A percentile compares a stretch with the other conserved stretches of the same genome.
phyloP scores from a whole-genome alignment of 2,329 filamentous ascomycete species.

The Thelonectria blattea region DNA sequence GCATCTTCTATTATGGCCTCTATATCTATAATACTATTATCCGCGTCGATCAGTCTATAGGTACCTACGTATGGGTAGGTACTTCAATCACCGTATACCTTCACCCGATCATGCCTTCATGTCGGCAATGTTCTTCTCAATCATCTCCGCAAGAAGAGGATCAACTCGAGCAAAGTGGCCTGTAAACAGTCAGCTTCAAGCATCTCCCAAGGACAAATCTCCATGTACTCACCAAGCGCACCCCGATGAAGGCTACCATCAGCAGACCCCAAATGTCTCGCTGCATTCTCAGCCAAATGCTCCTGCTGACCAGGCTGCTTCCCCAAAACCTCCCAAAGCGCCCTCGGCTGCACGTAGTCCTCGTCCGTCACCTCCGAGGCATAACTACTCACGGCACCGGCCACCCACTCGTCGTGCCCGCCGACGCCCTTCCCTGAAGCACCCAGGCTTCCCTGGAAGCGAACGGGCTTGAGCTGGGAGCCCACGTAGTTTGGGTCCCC shows the following conservation, averaged over 20 bases:
- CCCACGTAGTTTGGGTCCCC: conserved; percentile 36
- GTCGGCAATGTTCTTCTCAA: not conserved
- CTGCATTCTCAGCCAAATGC: conserved; percentile 4
- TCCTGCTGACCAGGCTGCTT: conserved; percentile 9
- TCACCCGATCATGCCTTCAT: not conserved
- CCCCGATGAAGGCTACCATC: not conserved
- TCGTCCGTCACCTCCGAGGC: conserved; percentile 30
- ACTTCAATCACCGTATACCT: not conserved
- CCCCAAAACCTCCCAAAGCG: conserved; percentile 9
- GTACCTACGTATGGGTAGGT: too few species aligned
- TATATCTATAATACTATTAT: too few species aligned
- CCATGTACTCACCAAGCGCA: conserved; percentile 5
- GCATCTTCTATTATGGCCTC: too few species aligned
- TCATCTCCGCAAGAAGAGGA: not conserved
- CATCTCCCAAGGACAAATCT: not conserved
- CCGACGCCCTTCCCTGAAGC: conserved; percentile 27
- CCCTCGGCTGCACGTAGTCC: conserved; percentile 14
- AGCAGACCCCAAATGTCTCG: conserved; percentile 3
- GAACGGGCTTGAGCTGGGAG: conserved; percentile 39
- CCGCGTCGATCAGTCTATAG: too few species aligned
- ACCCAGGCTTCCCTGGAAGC: conserved; percentile 38
- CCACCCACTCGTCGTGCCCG: conserved; percentile 55
- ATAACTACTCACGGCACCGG: conserved; percentile 59
- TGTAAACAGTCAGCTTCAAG: too few species aligned
- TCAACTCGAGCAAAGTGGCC: conserved; percentile 7